phyloP scores from a whole-genome alignment of 257 asterid species.

The Fraxinus cuspidata region DNA sequence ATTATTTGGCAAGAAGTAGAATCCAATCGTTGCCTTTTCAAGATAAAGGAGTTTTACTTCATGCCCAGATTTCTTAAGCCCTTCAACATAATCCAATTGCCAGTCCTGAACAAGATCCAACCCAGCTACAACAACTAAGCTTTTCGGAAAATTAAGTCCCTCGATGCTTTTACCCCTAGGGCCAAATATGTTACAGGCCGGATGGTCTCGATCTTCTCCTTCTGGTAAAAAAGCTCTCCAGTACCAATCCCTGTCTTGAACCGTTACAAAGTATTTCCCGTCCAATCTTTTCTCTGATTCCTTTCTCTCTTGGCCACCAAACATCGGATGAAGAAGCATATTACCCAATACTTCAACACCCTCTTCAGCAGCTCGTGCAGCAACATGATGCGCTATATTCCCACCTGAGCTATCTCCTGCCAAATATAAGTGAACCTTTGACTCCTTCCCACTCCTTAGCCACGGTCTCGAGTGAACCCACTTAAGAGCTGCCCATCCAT shows the following conservation, averaged over 20 bases:
- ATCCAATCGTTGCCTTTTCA: slow-evolving; percentile 54
- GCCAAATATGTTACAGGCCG: slow-evolving; percentile 54
- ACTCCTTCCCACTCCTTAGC: slow-evolving; percentile 47
- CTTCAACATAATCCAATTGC: slow-evolving; percentile 51
- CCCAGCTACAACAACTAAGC: slow-evolving; percentile 54
- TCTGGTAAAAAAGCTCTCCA: slow-evolving; percentile 60
- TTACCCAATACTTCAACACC: slow-evolving; percentile 46
- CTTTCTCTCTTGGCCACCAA: slow-evolving; percentile 52
- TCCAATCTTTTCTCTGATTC: slow-evolving; percentile 49
- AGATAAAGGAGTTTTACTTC: slow-evolving; percentile 51
- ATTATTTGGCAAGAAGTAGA: slow-evolving; percentile 57
- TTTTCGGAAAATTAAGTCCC: slow-evolving; percentile 44
- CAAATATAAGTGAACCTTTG: slow-evolving; percentile 45
- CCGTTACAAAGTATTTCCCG: slow-evolving; percentile 52
- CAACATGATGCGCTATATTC: slow-evolving; percentile 54
- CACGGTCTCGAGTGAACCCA: slow-evolving; percentile 38
- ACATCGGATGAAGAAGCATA: slow-evolving; percentile 51
- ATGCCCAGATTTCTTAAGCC: slow-evolving; percentile 45
- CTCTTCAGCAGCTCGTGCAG: slow-evolving; percentile 42
- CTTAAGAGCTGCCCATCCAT: background rate
- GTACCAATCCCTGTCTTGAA: slow-evolving; percentile 59
- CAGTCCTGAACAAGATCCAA: slow-evolving; percentile 57
- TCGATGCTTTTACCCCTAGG: slow-evolving; percentile 31
- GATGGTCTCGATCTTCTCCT: slow-evolving; percentile 56
- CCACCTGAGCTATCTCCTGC: slow-evolving; percentile 63